Evolutionary conservation across 306 rosid genomes (phyloP).

Genomic region (Dryas octopetala): DNA sequence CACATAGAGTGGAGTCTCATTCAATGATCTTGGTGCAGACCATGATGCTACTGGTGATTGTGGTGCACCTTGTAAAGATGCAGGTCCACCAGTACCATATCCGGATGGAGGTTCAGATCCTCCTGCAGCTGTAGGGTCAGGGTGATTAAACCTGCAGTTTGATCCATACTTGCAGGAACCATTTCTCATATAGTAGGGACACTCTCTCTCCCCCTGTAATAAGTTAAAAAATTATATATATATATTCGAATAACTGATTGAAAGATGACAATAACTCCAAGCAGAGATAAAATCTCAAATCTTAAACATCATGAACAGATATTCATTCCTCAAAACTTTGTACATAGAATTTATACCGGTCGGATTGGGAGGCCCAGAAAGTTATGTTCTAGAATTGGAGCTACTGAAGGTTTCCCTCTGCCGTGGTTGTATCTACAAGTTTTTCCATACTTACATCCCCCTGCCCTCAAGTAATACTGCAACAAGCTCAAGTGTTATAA

Average conservation of each 20-base stretch:
- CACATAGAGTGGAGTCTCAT: constrained; percentile 59
- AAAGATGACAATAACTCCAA: not conserved
- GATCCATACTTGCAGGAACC: constrained; percentile 94
- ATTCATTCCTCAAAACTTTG: constrained; percentile 3
- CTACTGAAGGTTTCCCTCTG: constrained; percentile 35
- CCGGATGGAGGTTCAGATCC: constrained; percentile 58
- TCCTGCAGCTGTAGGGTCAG: constrained; percentile 77
- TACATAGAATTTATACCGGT: constrained; percentile 43
- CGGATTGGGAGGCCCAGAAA: constrained; percentile 93
- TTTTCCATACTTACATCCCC: constrained; percentile 86
- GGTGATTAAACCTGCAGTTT: constrained; percentile 93
- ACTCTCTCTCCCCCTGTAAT: constrained; percentile 81
- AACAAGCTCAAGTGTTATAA: constrained; percentile 33
- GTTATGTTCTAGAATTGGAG: constrained; percentile 57
- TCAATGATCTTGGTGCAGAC: constrained; percentile 65
- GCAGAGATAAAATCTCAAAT: not conserved
- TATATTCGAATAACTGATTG: not conserved
- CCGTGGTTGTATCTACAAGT: constrained; percentile 83
- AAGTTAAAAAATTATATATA: constrained; percentile 10
- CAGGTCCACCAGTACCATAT: constrained; percentile 54
- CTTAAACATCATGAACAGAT: not conserved
- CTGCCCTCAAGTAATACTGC: constrained; percentile 81
- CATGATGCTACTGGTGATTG: constrained; percentile 55
- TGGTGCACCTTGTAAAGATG: constrained; percentile 51
- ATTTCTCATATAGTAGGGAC: constrained; percentile 90